Conservation (phyloP, 345 rosid species). For the Bretschneidera sinensis region DNA sequence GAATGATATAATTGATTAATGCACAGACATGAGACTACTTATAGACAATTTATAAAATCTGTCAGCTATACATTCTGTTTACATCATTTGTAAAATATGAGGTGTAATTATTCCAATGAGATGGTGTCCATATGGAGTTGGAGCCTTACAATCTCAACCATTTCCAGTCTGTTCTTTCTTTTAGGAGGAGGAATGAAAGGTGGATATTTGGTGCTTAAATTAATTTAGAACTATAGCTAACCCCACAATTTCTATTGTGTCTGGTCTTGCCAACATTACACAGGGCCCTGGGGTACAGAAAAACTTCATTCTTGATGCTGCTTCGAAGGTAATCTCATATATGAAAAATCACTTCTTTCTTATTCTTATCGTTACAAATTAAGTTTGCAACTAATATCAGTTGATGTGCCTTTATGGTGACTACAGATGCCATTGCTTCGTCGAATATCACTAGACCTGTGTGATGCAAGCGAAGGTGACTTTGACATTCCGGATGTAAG, state of each 20-base stretch:
- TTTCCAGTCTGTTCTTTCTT: background rate
- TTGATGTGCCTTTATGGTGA: constrained; percentile 3
- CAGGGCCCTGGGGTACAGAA: constrained; percentile 63
- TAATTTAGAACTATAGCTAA: background rate
- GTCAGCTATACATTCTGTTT: background rate
- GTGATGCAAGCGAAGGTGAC: constrained; percentile 67
- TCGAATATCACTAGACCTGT: constrained; percentile 50
- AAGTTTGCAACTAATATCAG: constrained; percentile 3
- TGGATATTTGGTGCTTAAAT: background rate
- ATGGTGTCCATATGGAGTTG: background rate
- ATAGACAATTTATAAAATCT: background rate
- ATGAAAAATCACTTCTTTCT: constrained; percentile 1
- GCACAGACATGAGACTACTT: background rate
- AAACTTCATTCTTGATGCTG: constrained; percentile 58
- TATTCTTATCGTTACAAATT: background rate
- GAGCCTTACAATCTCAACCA: background rate
- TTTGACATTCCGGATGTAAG: constrained; percentile 65
- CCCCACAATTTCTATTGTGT: background rate
- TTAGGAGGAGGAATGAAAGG: background rate
- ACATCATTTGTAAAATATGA: background rate
- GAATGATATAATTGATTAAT: background rate
- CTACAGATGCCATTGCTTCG: constrained; percentile 71
- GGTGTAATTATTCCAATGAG: too few species aligned
- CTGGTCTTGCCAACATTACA: constrained; percentile 1
- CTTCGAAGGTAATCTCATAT: constrained; percentile 40